Evolutionary conservation across 2,329 filamentous ascomycete genomes (phyloP), one percentile per base, ranked within the genome.

Genomic region (Nigrograna mackinnonii): DNA sequence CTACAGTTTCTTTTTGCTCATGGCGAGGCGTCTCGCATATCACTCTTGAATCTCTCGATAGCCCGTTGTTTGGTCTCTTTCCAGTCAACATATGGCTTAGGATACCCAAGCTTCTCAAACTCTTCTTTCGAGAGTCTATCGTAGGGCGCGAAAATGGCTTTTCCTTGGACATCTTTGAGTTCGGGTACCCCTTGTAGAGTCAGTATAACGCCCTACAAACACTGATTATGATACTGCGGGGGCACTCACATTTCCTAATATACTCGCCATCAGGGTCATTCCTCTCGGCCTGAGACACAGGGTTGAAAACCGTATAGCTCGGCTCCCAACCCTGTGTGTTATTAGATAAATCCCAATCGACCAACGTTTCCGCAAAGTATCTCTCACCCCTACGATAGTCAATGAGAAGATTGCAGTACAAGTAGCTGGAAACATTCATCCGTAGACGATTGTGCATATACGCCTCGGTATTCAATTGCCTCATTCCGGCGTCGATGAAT

Each of bases 251-350:
- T 40, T 64, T 64, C 4, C 67, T 41, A 11, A 71, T 70, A 39
- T 66, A 71, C 9, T 68, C 64, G 2, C 68, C 67, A 16, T 65
- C 45, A 0, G 63, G 62, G 37, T 71, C 67, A 37, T 68, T 68
- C 41, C 50, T 61, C 52, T 71, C 67, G 5, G 67, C 66, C 41
- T 71, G 67, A 3, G 44, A 53, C 7, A 70, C 64, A 3, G 67
- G 67, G 41, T 75, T 76, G 56, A 76, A 76, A 11, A 76, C 64
- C 0, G 76, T 78, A 43, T 77, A 79, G 16, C 62, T 68, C 1
- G 76, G 76, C 57, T 79, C 73, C 76, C 75, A 78, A 20, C 72
- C 69, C 42, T 79, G 69, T n/a, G 76, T 72, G 51, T 79, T 75
- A 47, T 79, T 75, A 24, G 64, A 64, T 43, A 80, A 50, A 61